Evolutionary conservation across 768 basidiomycete genomes (phyloP).

Genomic region (Lentinula raphanica): DNA sequence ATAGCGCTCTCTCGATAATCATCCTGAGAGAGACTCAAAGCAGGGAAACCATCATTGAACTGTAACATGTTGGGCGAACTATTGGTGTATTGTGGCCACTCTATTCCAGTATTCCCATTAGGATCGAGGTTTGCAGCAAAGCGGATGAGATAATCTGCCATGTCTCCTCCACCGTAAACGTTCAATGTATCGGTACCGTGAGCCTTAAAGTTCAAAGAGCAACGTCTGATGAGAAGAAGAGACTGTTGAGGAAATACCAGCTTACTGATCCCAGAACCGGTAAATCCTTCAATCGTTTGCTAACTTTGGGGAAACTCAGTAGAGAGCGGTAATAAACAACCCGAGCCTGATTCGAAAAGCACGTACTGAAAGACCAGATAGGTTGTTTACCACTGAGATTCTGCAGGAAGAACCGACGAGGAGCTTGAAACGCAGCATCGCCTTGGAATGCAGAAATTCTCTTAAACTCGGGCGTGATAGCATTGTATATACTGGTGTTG

Average conservation of each 20-base stretch:
- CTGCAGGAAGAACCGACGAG: slow-evolving; percentile 29
- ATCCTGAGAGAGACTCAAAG: slow-evolving; percentile 20
- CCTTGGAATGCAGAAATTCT: slow-evolving; percentile 31
- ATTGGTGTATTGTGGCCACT: slow-evolving; percentile 26
- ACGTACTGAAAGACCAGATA: slow-evolving; percentile 36
- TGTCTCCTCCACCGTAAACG: slow-evolving; percentile 18
- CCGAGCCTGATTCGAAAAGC: not conserved
- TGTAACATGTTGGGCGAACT: slow-evolving; percentile 18
- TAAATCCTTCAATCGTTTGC: slow-evolving; percentile 20
- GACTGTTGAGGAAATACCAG: not conserved
- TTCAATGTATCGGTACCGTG: slow-evolving; percentile 22
- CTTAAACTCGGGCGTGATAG: slow-evolving; percentile 29
- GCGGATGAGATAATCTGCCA: slow-evolving; percentile 25
- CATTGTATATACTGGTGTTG: slow-evolving; percentile 25
- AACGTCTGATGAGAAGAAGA: slow-evolving; percentile 6
- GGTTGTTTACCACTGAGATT: slow-evolving; percentile 25
- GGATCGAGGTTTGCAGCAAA: slow-evolving; percentile 12
- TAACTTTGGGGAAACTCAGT: slow-evolving; percentile 17
- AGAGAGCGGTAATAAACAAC: too few species aligned
- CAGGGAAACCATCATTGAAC: slow-evolving; percentile 14
- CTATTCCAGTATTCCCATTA: slow-evolving; percentile 3
- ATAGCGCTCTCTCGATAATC: slow-evolving; percentile 18
- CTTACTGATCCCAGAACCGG: slow-evolving; percentile 24
- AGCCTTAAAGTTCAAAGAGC: too few species aligned
- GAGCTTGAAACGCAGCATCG: slow-evolving; percentile 31